Evolutionary conservation across 129 eudicot genomes (phyloP), one percentile per base, ranked within the genome.

Genomic region (Centrapalus pauciflorus): DNA sequence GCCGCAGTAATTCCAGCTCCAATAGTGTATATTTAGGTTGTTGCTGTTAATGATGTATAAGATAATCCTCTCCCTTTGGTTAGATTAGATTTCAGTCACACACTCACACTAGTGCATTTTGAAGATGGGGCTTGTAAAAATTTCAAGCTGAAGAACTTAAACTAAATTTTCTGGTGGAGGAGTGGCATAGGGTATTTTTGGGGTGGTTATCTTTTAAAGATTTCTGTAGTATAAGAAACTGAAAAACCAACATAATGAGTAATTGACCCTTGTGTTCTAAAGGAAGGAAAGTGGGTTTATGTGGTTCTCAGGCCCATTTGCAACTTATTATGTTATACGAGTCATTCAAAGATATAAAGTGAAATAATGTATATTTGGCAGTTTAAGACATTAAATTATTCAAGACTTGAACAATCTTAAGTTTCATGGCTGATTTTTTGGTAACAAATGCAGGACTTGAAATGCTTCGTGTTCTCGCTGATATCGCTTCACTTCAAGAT

Each of bases 401-500:
- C n/a, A n/a, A n/a, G n/a, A n/a, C n/a, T n/a, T n/a, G n/a, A n/a
- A n/a, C n/a, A n/a, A n/a, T n/a, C n/a, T n/a, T n/a, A n/a, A n/a
- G n/a, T n/a, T n/a, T n/a, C n/a, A n/a, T n/a, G n/a, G n/a, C n/a
- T n/a, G n/a, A n/a, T n/a, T n/a, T 48, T 40, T 64, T 55, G 38
- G 60, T 65, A 32, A 65, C 10, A 65, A 43, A 23, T 93, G 81
- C 96, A 93, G 98, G 98, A 93, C 74, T 76, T 93, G 81, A 93
- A 93, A 83, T 93, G 96, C 69, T 93, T 93, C 20, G 98, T 93
- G 64, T 93, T 93, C 83, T 91, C 94, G 6, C 83, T 87, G 28
- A 91, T 91, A 69, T 85, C 96, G 6, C 86, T 91, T 61, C 98
- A 93, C 77, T 93, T 93, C 89, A 93, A 93, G 83, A 88, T 93